Conservation (phyloP, 2,329 filamentous ascomycete species). For the Tolypocladium sp. region DNA sequence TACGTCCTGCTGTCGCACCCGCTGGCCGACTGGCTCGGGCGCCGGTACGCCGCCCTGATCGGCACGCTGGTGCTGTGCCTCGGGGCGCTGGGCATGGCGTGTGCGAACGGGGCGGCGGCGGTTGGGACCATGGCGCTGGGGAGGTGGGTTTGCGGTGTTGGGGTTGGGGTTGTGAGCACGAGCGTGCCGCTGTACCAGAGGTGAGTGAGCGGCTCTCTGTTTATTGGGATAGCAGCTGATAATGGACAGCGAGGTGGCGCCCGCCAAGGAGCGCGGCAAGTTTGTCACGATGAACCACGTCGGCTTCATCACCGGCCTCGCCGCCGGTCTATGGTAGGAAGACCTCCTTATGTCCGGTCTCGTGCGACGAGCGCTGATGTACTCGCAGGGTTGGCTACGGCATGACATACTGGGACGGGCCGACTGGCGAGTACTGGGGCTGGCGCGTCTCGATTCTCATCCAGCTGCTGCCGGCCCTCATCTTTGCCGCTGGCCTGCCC, state of each 20-base stretch:
- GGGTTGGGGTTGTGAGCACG: constrained; percentile 45
- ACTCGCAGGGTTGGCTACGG: constrained; percentile 42
- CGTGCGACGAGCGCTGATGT: background rate
- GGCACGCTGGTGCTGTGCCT: constrained; percentile 37
- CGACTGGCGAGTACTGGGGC: constrained; percentile 32
- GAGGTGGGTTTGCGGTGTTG: constrained; percentile 41
- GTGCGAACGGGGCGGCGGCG: constrained; percentile 28
- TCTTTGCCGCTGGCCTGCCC: constrained; percentile 41
- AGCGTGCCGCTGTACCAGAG: constrained; percentile 47
- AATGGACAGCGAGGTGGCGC: constrained; percentile 39
- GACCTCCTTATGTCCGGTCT: background rate
- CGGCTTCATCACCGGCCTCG: constrained; percentile 45
- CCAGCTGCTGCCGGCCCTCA: constrained; percentile 39
- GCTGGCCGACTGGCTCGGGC: constrained; percentile 39
- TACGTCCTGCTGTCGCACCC: constrained; percentile 46
- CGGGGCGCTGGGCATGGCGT: constrained; percentile 39
- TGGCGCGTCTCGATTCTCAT: constrained; percentile 45
- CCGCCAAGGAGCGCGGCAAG: constrained; percentile 41
- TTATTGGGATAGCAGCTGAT: too few relatives aligned
- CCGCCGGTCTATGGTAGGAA: constrained; percentile 43
- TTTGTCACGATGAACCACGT: constrained; percentile 52
- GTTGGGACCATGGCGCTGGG: constrained; percentile 40
- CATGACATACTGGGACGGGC: constrained; percentile 41
- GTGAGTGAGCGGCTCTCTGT: background rate
- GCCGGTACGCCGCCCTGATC: constrained; percentile 38